A percentile compares a stretch with the other conserved stretches of the same genome.
phyloP scores from a whole-genome alignment of 306 rosid species.

The Vigna radiata region DNA sequence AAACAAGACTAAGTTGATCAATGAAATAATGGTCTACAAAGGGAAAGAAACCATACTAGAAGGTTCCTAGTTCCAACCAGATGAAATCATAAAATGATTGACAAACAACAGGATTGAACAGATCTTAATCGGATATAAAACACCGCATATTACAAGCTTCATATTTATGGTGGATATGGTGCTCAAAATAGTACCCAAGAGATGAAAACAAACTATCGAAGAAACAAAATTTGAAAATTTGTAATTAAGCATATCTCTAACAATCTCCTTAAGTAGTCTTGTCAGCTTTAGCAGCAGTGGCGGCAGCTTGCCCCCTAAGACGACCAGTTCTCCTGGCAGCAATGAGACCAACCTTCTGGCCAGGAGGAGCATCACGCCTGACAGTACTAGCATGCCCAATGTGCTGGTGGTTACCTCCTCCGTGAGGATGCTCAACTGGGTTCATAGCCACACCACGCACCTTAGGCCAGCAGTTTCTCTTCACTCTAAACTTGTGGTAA shows the following conservation, averaged over 20 bases:
- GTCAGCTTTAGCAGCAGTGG: slow-evolving; percentile 73
- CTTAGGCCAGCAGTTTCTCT: slow-evolving; percentile 94
- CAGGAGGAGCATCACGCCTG: slow-evolving; percentile 83
- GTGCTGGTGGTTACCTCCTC: slow-evolving; percentile 95
- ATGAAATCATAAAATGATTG: background rate
- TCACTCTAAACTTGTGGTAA: slow-evolving; percentile 78
- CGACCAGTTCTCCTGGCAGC: slow-evolving; percentile 87
- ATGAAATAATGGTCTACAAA: background rate
- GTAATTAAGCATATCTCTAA: slow-evolving; percentile 18
- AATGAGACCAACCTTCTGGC: slow-evolving; percentile 89
- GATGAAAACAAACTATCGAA: slow-evolving; percentile 11
- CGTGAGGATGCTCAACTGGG: slow-evolving; percentile 93
- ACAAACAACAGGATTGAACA: background rate
- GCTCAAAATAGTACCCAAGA: slow-evolving; percentile 30
- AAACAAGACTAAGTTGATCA: no score
- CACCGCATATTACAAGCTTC: slow-evolving; percentile 5
- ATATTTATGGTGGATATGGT: slow-evolving; percentile 9
- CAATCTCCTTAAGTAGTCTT: slow-evolving; percentile 53
- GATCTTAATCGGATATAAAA: slow-evolving; percentile 18
- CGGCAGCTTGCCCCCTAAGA: slow-evolving; percentile 85
- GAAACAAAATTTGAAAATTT: slow-evolving; percentile 38
- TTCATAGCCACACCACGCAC: slow-evolving; percentile 98
- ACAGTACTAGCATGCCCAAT: slow-evolving; percentile 86
- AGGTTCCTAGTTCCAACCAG: background rate
- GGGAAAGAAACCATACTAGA: background rate